Percentiles rank a stretch among this genome's conserved stretches.
phyloP scores from a whole-genome alignment of 129 eudicot species.

The Erigeron canadensis region DNA sequence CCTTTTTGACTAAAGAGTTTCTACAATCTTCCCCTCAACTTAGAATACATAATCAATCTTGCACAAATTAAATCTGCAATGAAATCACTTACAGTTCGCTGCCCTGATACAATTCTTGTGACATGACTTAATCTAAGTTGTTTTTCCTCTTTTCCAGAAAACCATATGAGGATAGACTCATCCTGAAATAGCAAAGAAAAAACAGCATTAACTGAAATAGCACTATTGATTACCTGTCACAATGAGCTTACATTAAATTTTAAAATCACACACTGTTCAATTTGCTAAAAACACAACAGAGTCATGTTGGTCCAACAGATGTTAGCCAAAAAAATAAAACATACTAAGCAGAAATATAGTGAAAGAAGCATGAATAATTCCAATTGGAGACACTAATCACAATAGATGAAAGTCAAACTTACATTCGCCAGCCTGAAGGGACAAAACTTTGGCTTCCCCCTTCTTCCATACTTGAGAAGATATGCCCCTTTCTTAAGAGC shows the following conservation, averaged over 20 bases:
- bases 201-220: slow-evolving; percentile 1
- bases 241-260: slow-evolving; percentile 1
- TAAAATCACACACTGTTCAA: slow-evolving; percentile 3
- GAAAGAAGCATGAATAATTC: background rate
- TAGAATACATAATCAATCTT: slow-evolving; percentile 2
- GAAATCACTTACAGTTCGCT: slow-evolving; percentile 75
- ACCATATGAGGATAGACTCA: slow-evolving; percentile 86
- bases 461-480: slow-evolving; percentile 92
- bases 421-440: slow-evolving; percentile 90
- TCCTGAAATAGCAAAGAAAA: slow-evolving; percentile 58
- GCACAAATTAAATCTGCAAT: slow-evolving; percentile 3
- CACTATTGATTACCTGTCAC: slow-evolving; percentile 2
- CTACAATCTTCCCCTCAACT: slow-evolving; percentile 14
- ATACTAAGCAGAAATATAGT: background rate
- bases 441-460: slow-evolving; percentile 97
- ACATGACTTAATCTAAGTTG: slow-evolving; percentile 70
- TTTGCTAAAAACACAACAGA: slow-evolving; percentile 4
- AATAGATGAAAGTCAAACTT: slow-evolving; percentile 37
- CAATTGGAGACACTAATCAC: background rate
- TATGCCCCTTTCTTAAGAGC: slow-evolving; percentile 93
- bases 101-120: slow-evolving; percentile 91
- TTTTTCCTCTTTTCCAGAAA: slow-evolving; percentile 86
- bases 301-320: background rate
- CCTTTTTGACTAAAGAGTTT: background rate
- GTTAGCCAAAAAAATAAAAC: background rate